Conservation (phyloP, 306 rosid species). For the Dalbergia cochinchinensis region DNA sequence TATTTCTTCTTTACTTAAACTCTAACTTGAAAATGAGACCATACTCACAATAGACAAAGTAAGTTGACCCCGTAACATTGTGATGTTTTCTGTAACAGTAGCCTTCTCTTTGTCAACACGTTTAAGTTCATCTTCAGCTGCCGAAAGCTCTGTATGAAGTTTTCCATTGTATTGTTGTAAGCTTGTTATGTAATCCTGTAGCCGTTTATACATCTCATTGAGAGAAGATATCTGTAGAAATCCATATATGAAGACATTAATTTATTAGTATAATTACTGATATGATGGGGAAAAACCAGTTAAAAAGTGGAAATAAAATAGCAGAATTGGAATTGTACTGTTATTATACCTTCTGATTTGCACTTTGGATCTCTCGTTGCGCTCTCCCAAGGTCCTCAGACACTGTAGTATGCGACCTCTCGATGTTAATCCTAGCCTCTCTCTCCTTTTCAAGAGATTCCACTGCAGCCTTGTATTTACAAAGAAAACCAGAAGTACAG, state of each 20-base stretch:
- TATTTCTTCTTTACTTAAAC: background rate
- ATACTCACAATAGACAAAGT: constrained; percentile 78
- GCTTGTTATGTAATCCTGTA: constrained; percentile 95
- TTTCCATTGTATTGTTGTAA: constrained; percentile 96
- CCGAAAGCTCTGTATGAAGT: constrained; percentile 91
- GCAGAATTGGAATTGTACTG: constrained; percentile 1
- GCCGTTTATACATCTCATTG: constrained; percentile 94
- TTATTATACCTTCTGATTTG: constrained; percentile 87
- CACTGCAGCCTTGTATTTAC: constrained; percentile 71
- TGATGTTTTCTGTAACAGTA: constrained; percentile 68
- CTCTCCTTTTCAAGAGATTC: constrained; percentile 79
- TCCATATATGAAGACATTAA: constrained; percentile 24
- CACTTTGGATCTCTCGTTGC: constrained; percentile 89
- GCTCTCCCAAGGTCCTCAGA: constrained; percentile 86
- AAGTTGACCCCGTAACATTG: constrained; percentile 84
- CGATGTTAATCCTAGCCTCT: constrained; percentile 78
- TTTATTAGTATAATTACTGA: constrained; percentile 11
- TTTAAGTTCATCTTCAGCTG: constrained; percentile 90
- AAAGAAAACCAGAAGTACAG: constrained; percentile 15
- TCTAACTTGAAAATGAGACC: constrained; percentile 43
- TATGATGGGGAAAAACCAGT: background rate
- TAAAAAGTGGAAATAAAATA: constrained; percentile 25
- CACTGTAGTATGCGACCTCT: constrained; percentile 78
- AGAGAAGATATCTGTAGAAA: constrained; percentile 84
- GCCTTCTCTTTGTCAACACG: constrained; percentile 89